Conservation (phyloP, 768 basidiomycete genomes). For the Multifurca ochricompacta region DNA sequence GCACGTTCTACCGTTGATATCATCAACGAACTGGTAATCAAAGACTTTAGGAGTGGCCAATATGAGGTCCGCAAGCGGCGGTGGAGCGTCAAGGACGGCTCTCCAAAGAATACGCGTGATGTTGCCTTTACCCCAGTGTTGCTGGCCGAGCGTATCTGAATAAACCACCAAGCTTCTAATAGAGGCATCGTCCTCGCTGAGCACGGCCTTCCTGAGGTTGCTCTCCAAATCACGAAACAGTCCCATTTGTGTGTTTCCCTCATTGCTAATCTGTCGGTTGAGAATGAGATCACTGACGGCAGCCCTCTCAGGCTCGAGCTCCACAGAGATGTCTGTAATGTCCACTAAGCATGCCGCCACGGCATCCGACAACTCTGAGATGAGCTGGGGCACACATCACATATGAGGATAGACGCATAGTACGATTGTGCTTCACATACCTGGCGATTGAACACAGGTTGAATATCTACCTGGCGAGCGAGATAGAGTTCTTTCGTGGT, state of each 20-base stretch:
- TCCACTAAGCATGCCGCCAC: slow-evolving; percentile 79
- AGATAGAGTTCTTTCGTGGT: slow-evolving; percentile 96
- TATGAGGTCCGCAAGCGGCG: slow-evolving; percentile 66
- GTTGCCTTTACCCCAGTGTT: slow-evolving; percentile 52
- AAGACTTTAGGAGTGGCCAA: slow-evolving; percentile 62
- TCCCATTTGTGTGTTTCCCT: slow-evolving; percentile 53
- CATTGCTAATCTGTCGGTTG: slow-evolving; percentile 60
- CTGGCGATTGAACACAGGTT: slow-evolving; percentile 95
- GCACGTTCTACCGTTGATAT: slow-evolving; percentile 93
- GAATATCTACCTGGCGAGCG: slow-evolving; percentile 95
- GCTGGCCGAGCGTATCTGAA: slow-evolving; percentile 58
- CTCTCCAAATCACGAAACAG: slow-evolving; percentile 86
- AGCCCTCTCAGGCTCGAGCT: slow-evolving; percentile 70
- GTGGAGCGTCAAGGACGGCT: slow-evolving; percentile 72
- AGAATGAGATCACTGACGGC: slow-evolving; percentile 65
- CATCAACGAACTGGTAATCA: slow-evolving; percentile 89
- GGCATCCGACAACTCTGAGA: slow-evolving; percentile 90
- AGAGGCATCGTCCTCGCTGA: slow-evolving; percentile 47
- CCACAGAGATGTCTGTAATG: slow-evolving; percentile 66
- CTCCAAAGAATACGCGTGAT: slow-evolving; percentile 95
- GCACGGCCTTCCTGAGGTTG: slow-evolving; percentile 73
- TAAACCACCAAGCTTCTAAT: slow-evolving; percentile 64
- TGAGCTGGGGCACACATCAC: slow-evolving; percentile 46
- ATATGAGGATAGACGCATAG: not conserved
- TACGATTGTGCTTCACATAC: slow-evolving; percentile 34